Base-by-base conservation (phyloP, 208 protist genomes). In the Trypanosoma lewisi region DNA sequence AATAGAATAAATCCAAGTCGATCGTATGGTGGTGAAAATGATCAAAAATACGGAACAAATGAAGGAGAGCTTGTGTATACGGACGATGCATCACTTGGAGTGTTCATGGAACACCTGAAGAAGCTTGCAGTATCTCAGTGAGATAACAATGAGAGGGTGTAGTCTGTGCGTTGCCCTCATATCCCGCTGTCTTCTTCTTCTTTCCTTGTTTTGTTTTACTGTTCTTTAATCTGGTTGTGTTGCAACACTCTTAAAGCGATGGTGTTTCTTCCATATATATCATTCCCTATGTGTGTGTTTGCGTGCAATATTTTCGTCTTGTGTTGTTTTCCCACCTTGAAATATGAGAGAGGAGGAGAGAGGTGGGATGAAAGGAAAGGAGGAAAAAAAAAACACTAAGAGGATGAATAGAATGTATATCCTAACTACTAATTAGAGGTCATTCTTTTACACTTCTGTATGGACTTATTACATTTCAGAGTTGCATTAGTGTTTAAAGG, bases 61-160 rank as follows among this genome's bases (percentile, higher is more conserved):
- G 82, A 81, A 30, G 91, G 86, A 16, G 91, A 97, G 47, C 67
- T 97, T 23, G 88, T 99, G 25, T 97, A 98, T 81, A 99, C 98
- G 1, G 98, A 99, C 67, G 98, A 99, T 75, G 98, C 98, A 52
- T 97, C 90, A 12, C 82, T 99, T 36, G 89, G 98, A 52, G 77
- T 94, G 27, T 99, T 99, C 70, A 98, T 98, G 92, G 95, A 98
- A 37, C 96, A 98, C 66, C 79, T 99, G 33, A 98, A 98, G 75
- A 96, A 98, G 62, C 80, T 98, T n/a, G 96, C 96, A n/a, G 96
- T 98, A 2, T 74, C 81, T 14, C 80, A 92, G 64, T 87, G 71
- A 64, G 27, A 54, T 30, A 31, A n/a, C 21, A 25, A 28, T n/a
- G n/a, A n/a, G n/a, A n/a, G n/a, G 42, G 42, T n/a, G 17, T 47